Evolutionary conservation across 2,329 filamentous ascomycete genomes (phyloP), one percentile per base, ranked within the genome.

Genomic region (Penicillium digitatum): DNA sequence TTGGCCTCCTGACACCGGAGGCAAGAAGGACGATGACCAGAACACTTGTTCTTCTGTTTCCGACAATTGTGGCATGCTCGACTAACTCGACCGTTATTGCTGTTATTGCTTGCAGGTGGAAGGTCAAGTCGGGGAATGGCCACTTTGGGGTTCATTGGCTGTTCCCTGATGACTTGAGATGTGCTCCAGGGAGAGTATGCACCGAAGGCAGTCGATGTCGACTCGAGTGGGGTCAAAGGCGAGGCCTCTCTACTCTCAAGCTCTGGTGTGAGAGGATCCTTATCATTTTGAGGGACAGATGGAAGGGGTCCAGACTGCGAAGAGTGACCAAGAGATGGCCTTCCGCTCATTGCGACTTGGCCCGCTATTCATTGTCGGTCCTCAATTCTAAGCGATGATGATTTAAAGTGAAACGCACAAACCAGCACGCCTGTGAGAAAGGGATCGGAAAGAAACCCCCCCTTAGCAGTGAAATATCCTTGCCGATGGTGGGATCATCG

Each of bases 41-140:
- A 74, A 63, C 76, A 78, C 63, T 77, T 78, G 46, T 74, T 76
- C 61, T 78, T 78, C 46, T 76, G 70, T 39, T 75, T 71, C 18
- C 75, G 73, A 58, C 76, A 78, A 48, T 73, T 73, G 58, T 78
- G 74, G 48, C 76, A 78, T 8, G 76, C 75, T 42, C 66, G 68
- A 50, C 69, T 69, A 31, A 72, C 70, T 44, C 71, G 67, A 48
- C 68, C 67, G 16, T 61, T 65, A 38, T 48, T 67, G 48, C 61
- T 63, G 16, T 61, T 65, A 37, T 48, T 67, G 48, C 61, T 63
- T 48, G 38, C 57, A n/a, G 53, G 51, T 60, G 43, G 65, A 47
- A 40, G 58, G 54, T 20, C 57, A 48, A 64, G 62, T 42, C 69
- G 61, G 14, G 69, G 67, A 18, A 71, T 72, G 29, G 65, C 54